These are phyloP conservation scores for Colletotrichum filicis DNA, from an alignment of 2,329 filamentous ascomycete genomes.

Conservation along the genomic window DNA sequence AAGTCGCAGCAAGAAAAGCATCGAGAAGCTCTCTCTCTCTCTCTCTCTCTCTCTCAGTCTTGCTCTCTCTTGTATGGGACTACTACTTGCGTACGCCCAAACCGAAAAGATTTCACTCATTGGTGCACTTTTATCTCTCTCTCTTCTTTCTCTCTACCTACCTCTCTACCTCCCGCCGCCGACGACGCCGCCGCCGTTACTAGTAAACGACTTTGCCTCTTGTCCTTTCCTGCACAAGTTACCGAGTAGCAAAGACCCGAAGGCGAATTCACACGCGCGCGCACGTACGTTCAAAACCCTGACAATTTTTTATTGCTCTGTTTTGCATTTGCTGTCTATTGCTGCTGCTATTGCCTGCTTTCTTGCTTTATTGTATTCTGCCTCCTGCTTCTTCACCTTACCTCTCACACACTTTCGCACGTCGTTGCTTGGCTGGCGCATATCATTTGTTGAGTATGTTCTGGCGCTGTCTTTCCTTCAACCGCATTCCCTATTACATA, in stretches of 20 bases:
- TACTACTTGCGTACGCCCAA: not conserved
- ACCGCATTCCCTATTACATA: not conserved
- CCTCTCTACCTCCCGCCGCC: not conserved
- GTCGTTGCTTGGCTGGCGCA: not conserved
- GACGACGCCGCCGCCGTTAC: not conserved
- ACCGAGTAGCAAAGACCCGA: not conserved
- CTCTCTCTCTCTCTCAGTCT: not conserved
- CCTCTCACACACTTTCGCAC: not conserved
- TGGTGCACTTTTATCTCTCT: not conserved
- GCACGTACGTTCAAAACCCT: constrained; percentile 27
- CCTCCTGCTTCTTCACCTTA: not conserved
- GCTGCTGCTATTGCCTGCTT: not conserved
- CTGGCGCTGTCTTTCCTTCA: not conserved
- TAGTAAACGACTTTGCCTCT: not conserved
- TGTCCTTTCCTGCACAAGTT: constrained; percentile 3
- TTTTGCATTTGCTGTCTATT: not conserved
- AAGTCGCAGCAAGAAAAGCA: constrained; percentile 33
- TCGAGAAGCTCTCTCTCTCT: constrained; percentile 29
- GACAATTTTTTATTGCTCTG: constrained; percentile 3
- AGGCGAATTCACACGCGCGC: not conserved
- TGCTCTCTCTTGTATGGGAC: not conserved
- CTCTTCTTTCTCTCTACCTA: not conserved
- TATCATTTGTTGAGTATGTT: not conserved
- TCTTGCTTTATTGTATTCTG: not conserved
- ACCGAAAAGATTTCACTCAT: not conserved